phyloP scores from a whole-genome alignment of 805 yeast species.

The Zygoascus ofunaensis region DNA sequence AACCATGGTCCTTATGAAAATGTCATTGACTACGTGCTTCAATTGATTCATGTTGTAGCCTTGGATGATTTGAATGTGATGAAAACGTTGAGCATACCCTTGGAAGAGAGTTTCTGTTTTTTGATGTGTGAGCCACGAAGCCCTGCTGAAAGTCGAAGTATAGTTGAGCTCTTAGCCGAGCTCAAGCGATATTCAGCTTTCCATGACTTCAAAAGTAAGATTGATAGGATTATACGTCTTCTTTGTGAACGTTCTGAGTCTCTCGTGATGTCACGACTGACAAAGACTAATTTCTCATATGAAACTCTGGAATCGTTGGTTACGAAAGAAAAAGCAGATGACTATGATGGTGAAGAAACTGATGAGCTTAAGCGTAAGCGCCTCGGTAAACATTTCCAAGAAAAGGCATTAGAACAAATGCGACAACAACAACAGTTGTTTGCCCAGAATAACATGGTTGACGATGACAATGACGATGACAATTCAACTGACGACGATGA shows the following conservation, averaged over 20 bases:
- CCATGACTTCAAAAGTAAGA: neutral
- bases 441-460: conserved; percentile 42
- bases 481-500: conserved; percentile 22
- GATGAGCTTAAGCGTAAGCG: conserved; percentile 54
- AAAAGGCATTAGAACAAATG: conserved; percentile 65
- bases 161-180: conserved; percentile 2
- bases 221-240: conserved; percentile 1
- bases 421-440: conserved; percentile 62
- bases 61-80: conserved; percentile 40
- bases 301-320: neutral
- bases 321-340: conserved; percentile 34
- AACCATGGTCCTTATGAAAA: conserved; percentile 40
- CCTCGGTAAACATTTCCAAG: conserved; percentile 60
- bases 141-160: conserved; percentile 28
- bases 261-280: neutral
- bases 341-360: conserved; percentile 6
- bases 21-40: conserved; percentile 49
- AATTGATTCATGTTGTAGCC: conserved; percentile 57
- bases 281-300: neutral
- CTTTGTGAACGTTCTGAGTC: neutral
- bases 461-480: conserved; percentile 12
- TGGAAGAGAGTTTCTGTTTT: conserved; percentile 3
- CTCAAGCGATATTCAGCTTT: neutral
- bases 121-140: neutral
- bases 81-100: conserved; percentile 19